Evolutionary conservation across 805 yeast genomes (phyloP).

Genomic region (Candida lessepsii): DNA sequence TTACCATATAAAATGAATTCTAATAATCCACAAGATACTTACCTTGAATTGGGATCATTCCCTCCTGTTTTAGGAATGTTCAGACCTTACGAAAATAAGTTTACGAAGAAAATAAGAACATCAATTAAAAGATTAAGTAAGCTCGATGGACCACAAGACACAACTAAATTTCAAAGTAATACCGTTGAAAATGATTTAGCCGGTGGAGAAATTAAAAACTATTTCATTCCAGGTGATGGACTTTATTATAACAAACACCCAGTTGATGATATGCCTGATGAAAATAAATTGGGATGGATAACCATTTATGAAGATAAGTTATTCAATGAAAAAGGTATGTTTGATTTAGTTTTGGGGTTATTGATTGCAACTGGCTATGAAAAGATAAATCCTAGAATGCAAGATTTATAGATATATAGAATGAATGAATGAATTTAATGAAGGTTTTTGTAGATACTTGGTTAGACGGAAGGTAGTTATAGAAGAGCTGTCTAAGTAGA

Average conservation of each 20-base stretch:
- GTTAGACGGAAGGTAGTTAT: too few species aligned
- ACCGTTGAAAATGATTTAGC: conserved; percentile 23
- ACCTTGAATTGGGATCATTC: conserved; percentile 20
- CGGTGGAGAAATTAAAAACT: conserved; percentile 27
- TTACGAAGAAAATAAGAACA: conserved; percentile 38
- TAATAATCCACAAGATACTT: conserved; percentile 24
- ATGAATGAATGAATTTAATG: neutral
- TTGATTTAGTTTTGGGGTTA: conserved; percentile 54
- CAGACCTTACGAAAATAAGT: conserved; percentile 40
- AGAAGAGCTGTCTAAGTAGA: too few species aligned
- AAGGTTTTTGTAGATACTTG: too few species aligned
- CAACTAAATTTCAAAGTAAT: conserved; percentile 10
- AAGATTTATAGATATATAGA: neutral
- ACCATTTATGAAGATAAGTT: conserved; percentile 52
- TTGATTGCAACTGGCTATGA: conserved; percentile 50
- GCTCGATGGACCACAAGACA: neutral
- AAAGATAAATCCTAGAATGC: neutral
- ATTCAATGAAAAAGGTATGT: conserved; percentile 41
- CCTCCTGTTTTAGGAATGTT: conserved; percentile 38
- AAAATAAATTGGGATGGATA: conserved; percentile 62
- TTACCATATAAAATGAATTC: conserved; percentile 12
- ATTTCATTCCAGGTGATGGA: conserved; percentile 56
- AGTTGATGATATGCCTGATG: conserved; percentile 60
- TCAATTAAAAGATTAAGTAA: conserved; percentile 22
- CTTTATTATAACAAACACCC: conserved; percentile 44